Base-by-base conservation (phyloP, 805 yeast genomes). In the Cephaloascus albidus region DNA sequence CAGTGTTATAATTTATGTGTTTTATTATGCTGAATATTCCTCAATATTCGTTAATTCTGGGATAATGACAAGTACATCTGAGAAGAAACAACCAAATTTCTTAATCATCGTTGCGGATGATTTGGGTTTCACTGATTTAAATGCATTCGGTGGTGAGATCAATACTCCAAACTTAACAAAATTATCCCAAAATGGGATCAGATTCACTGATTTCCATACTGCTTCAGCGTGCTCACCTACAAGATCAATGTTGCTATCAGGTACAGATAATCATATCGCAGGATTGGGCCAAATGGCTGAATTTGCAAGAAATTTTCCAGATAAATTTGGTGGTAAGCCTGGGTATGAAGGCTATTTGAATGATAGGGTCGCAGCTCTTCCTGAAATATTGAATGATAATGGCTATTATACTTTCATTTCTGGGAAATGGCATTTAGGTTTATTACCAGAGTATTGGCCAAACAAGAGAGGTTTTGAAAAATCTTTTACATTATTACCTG, bases 171-270 rank as follows among this genome's bases (percentile, higher is more conserved):
- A 72, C 43, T 56, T 76, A 15, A 52, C 66, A 16, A 58, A 48
- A 36, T 49, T 76, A 27, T 75, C 78, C 1, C 32, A 49, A 6
- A 49, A 53, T 5, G 81, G 82, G 4, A 47, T 67, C 17, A 50
- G 75, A 35, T 70, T 76, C 46, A 72, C 80, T 10, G 76, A 76
- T 43, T 76, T 77, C 54, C 79, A 77, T 43, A 71, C 82, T 2
- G 81, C 81, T 3, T 67, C 80, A 2, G 81, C 82, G 1, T 77
- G 82, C 46, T 75, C 82, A 2, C 82, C 83, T 5, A 77, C 82
- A 0, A 57, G 82, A 42, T 75, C 81, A 10, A 76, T 76, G 76
- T 60, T 77, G 3, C 53, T 76, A 34, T 70, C 77, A 2, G 84
- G 82, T 3, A 74, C 80, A 3, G 81, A 77, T 47, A 74, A 76